Conservation (phyloP, 768 basidiomycete species). For the Amylocystis lapponica region DNA sequence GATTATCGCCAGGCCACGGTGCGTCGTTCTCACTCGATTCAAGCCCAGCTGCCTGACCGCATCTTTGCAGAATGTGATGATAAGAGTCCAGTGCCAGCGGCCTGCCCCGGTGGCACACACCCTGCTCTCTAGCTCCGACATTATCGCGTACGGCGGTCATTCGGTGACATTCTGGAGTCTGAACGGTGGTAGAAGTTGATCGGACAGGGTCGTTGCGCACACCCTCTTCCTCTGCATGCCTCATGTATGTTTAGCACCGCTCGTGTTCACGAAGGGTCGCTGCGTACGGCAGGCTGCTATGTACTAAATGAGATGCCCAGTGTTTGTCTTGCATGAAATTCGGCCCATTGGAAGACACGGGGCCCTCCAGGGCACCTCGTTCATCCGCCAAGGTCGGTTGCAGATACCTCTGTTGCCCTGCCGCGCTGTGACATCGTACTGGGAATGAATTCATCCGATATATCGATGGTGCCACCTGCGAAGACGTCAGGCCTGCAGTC, state of each 20-base stretch:
- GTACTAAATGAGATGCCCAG: too few relatives aligned
- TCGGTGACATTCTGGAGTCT: conserved; percentile 32
- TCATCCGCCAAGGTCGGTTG: conserved; percentile 46
- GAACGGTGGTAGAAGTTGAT: too few relatives aligned
- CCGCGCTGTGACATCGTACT: conserved; percentile 73
- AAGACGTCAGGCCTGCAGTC: too few relatives aligned
- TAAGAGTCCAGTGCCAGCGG: conserved; percentile 26
- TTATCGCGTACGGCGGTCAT: conserved; percentile 36
- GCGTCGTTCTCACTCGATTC: conserved; percentile 9
- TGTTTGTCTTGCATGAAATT: too few relatives aligned
- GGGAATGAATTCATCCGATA: conserved; percentile 87
- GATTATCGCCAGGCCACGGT: conserved; percentile 46
- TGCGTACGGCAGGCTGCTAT: too few relatives aligned
- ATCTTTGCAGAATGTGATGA: conserved; percentile 28
- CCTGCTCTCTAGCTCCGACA: conserved; percentile 32
- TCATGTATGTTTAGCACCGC: too few relatives aligned
- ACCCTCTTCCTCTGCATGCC: too few relatives aligned
- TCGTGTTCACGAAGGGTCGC: too few relatives aligned
- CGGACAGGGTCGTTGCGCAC: too few relatives aligned
- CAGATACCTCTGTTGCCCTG: conserved; percentile 47
- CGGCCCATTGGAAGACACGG: too few relatives aligned
- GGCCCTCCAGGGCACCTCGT: too few relatives aligned
- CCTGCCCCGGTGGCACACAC: conserved; percentile 35
- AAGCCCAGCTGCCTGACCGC: conserved; percentile 4
- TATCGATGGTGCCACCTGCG: conserved; percentile 63